Evolutionary conservation across 2,329 filamentous ascomycete species (phyloP).

Genomic region (Pestalotiopsis sp.): DNA sequence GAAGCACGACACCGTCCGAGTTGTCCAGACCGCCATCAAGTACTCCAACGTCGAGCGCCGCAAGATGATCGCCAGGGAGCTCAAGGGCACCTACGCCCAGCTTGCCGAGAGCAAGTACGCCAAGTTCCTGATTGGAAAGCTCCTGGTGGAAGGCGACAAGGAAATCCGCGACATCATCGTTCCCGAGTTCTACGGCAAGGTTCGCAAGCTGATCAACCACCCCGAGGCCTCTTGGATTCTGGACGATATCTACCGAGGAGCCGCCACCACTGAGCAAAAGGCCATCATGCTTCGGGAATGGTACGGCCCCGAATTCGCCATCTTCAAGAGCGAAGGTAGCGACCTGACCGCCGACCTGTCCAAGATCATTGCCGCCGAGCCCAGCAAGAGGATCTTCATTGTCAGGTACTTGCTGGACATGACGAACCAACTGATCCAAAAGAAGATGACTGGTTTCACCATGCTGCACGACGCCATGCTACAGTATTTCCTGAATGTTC

Average conservation of each 20-base stretch:
- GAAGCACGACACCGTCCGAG: slow-evolving; percentile 97
- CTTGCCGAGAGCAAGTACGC: slow-evolving; percentile 95
- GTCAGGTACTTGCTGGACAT: slow-evolving; percentile 84
- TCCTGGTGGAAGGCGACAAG: slow-evolving; percentile 87
- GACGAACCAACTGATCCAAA: slow-evolving; percentile 92
- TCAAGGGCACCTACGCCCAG: slow-evolving; percentile 81
- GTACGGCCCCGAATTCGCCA: slow-evolving; percentile 92
- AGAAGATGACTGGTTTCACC: slow-evolving; percentile 95
- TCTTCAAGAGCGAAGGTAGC: slow-evolving; percentile 66
- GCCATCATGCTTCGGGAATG: slow-evolving; percentile 85
- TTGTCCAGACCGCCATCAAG: slow-evolving; percentile 95
- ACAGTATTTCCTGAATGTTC: slow-evolving; percentile 87
- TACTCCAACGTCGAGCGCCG: slow-evolving; percentile 86
- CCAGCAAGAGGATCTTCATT: slow-evolving; percentile 85
- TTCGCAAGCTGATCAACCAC: slow-evolving; percentile 92
- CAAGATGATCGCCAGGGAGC: slow-evolving; percentile 82
- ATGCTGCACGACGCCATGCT: slow-evolving; percentile 98
- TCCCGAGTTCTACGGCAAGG: slow-evolving; percentile 91
- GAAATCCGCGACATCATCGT: slow-evolving; percentile 89
- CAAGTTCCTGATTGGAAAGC: slow-evolving; percentile 95
- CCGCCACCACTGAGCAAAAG: slow-evolving; percentile 86
- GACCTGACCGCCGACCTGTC: slow-evolving; percentile 70
- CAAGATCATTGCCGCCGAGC: slow-evolving; percentile 73
- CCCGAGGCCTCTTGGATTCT: slow-evolving; percentile 96
- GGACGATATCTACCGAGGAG: slow-evolving; percentile 91